Percentiles rank a stretch among this genome's conserved stretches.
Conservation (phyloP, 345 rosid genomes). For the Corchorus capsularis region DNA sequence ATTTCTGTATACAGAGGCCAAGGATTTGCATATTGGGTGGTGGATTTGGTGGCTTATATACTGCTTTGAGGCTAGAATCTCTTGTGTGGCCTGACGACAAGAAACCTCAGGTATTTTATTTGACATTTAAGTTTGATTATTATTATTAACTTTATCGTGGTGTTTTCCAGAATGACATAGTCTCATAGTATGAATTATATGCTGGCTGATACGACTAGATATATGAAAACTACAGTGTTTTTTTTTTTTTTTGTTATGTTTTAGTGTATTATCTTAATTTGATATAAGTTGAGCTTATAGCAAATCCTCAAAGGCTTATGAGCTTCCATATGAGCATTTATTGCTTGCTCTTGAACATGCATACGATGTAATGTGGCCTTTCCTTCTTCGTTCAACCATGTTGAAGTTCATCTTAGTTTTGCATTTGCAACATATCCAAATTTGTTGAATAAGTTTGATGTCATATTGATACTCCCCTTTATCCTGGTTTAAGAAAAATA, state of each 20-base stretch:
- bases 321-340: not conserved
- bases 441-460: not conserved
- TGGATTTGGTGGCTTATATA: slow-evolving; percentile 90
- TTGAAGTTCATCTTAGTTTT: no score
- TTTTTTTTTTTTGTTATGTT: not conserved
- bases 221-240: not conserved
- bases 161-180: not conserved
- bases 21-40: slow-evolving; percentile 74
- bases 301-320: not conserved
- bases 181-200: not conserved
- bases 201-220: not conserved
- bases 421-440: no score
- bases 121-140: slow-evolving; percentile 9
- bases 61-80: slow-evolving; percentile 91
- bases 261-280: not conserved
- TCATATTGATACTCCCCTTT: not conserved
- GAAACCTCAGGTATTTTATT: slow-evolving; percentile 64
- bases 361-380: not conserved
- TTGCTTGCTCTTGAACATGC: not conserved
- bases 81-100: slow-evolving; percentile 86
- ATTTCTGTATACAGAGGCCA: slow-evolving; percentile 47
- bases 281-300: not conserved
- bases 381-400: no score
- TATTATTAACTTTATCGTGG: not conserved
- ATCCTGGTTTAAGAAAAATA: not conserved